Base-by-base conservation (phyloP, 352 stramenopile genomes). In the Phytophthora multivora region DNA sequence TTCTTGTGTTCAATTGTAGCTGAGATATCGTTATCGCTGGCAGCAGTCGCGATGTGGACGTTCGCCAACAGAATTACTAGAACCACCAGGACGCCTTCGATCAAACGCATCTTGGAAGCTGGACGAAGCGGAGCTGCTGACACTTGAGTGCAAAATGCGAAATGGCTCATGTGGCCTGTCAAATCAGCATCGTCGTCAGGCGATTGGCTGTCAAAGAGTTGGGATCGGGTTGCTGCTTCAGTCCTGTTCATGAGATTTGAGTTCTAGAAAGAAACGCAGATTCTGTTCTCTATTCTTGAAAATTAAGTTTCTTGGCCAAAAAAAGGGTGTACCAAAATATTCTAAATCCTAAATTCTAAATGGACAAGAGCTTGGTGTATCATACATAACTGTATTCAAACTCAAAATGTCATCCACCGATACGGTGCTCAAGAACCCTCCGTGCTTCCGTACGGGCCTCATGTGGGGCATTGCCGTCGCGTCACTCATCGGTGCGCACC, bases 391-490 rank as follows among this genome's bases (percentile, higher is more conserved):
- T 16, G 1, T 28, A 41, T 41, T 25, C 3, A 15, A 6, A 6
- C 28, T 47, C 36, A 26, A 47, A 49, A 62, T 51, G 46, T 26
- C 40, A 13, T 56, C 56, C n/a, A 43, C 42, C 33, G 59, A 74
- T 31, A 64, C 77, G 16, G 66, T 90, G 68, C 75, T 93, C 10
- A 75, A 75, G 47, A 93, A 90, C 70, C 79, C 84, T 66, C 84
- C 86, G 57, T 95, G 86, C 64, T 87, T 93, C 59, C 86, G 86
- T 56, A 80, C 79, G 19, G 82, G 75, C 4, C 59, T 95, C 43
- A 77, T 95, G 62, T 93, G 84, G 86, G 86, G 86, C 40, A 91
- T 95, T 47, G 60, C 61, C 18, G 79, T 83, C 10, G 84, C 81
- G 5, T 41, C 68, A 2, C 49, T 88, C 15, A 79, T 95, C 7